Conservation (phyloP, 2,329 filamentous ascomycete species). For the Fusarium torreyae region DNA sequence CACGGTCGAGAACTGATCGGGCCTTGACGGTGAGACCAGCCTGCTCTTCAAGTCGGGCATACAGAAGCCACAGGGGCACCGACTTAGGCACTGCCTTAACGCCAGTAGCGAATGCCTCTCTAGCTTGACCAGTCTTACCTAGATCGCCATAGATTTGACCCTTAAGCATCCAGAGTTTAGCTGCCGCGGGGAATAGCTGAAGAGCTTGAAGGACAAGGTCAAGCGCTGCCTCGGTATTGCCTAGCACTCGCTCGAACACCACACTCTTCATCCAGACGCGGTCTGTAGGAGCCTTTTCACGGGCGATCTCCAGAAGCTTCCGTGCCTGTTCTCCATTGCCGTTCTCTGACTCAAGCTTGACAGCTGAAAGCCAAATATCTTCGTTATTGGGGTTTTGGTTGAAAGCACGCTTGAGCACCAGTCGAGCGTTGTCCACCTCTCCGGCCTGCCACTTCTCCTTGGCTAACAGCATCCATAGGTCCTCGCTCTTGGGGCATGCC, state of each 20-base stretch:
- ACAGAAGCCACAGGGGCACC: constrained; percentile 90
- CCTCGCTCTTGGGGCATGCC: constrained; percentile 90
- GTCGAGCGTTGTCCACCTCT: constrained; percentile 87
- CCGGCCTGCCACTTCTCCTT: constrained; percentile 94
- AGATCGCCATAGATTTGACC: constrained; percentile 95
- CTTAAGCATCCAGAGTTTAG: constrained; percentile 99
- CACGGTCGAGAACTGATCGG: constrained; percentile 92
- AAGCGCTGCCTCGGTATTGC: constrained; percentile 83
- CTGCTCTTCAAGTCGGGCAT: constrained; percentile 88
- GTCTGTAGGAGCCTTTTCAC: constrained; percentile 92
- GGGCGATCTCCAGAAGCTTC: constrained; percentile 84
- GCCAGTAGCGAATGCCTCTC: constrained; percentile 90
- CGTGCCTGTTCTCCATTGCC: constrained; percentile 86
- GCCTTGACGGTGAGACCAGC: constrained; percentile 90
- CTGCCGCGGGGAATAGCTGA: constrained; percentile 85
- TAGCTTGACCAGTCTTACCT: constrained; percentile 84
- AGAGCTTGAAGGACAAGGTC: constrained; percentile 90
- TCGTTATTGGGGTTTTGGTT: constrained; percentile 97
- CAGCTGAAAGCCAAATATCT: constrained; percentile 96
- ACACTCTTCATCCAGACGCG: constrained; percentile 98
- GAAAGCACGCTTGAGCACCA: constrained; percentile 90
- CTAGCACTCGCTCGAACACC: constrained; percentile 89
- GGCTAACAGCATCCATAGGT: constrained; percentile 95
- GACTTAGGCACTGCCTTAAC: constrained; percentile 89
- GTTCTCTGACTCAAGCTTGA: constrained; percentile 95